A percentile compares a stretch with the other conserved stretches of the same genome.
Conservation (phyloP, 2,329 filamentous ascomycete species). For the Shiraia sp. region DNA sequence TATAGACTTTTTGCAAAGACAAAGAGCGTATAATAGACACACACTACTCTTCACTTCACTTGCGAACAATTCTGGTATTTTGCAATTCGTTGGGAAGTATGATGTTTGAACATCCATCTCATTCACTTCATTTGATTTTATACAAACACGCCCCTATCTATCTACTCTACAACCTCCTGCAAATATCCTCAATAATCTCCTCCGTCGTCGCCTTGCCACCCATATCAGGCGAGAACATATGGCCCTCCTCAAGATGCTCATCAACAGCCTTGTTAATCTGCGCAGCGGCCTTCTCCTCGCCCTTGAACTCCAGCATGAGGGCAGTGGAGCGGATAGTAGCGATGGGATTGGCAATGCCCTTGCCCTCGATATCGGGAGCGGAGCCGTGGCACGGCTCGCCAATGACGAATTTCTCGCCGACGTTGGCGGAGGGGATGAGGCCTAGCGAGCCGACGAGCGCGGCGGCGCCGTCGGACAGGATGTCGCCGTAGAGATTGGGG, state of each 20-base stretch:
- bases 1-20: too few species aligned
- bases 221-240: conserved; percentile 83
- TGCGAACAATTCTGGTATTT: too few species aligned
- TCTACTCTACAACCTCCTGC: conserved; percentile 83
- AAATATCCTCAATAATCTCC: conserved; percentile 84
- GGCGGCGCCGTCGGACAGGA: conserved; percentile 92
- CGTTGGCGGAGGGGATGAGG: conserved; percentile 92
- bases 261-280: conserved; percentile 92
- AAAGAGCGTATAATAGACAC: too few species aligned
- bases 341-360: conserved; percentile 93
- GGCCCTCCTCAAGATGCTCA: conserved; percentile 81
- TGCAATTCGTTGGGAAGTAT: too few species aligned
- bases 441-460: conserved; percentile 90
- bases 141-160: too few species aligned
- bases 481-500: conserved; percentile 96
- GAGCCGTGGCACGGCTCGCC: conserved; percentile 97
- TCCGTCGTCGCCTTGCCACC: conserved; percentile 84
- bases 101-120: too few species aligned
- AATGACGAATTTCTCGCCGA: conserved; percentile 91
- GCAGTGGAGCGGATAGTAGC: conserved; percentile 89
- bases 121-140: too few species aligned
- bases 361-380: conserved; percentile 92
- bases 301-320: conserved; percentile 94
- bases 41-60: background rate
- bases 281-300: conserved; percentile 82